A percentile compares a stretch with the other conserved stretches of the same genome.
These are phyloP conservation scores for Solanum hybrid DNA, from an alignment of 305 asterid genomes.

Conservation along the genomic window DNA sequence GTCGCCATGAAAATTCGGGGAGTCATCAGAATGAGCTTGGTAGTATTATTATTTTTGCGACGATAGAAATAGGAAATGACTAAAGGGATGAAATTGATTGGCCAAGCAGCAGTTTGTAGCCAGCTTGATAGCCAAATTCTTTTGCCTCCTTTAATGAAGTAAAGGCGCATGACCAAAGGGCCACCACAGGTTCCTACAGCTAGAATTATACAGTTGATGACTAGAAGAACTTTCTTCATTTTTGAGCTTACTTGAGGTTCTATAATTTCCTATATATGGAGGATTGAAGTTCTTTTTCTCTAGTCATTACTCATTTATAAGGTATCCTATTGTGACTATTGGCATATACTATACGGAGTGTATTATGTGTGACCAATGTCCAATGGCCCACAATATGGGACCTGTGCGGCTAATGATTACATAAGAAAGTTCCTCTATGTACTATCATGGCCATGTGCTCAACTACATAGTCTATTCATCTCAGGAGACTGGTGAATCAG, in stretches of 20 bases:
- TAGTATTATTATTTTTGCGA: background rate
- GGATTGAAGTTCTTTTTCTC: background rate
- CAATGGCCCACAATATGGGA: background rate
- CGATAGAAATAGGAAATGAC: slow-evolving; percentile 5
- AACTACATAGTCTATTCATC: background rate
- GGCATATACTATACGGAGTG: background rate
- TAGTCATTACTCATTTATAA: background rate
- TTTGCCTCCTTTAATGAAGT: slow-evolving; percentile 14
- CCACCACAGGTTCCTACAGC: background rate
- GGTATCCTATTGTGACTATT: background rate
- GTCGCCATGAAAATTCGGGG: background rate
- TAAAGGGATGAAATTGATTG: slow-evolving; percentile 14
- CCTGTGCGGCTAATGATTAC: background rate
- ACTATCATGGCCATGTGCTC: background rate
- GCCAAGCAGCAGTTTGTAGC: slow-evolving; percentile 15
- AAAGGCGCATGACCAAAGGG: background rate
- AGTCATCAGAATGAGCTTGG: slow-evolving; percentile 1
- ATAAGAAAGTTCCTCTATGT: background rate
- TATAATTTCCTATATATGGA: background rate
- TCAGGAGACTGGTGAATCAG: background rate
- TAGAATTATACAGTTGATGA: background rate
- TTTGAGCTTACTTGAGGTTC: background rate
- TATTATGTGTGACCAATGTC: background rate
- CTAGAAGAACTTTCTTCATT: background rate
- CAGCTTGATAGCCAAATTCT: slow-evolving; percentile 23